A percentile compares a stretch with the other conserved stretches of the same genome.
Evolutionary conservation across 1,139 yeast species (phyloP).

Genomic region (Yamadazyma pseudoaaseri): DNA sequence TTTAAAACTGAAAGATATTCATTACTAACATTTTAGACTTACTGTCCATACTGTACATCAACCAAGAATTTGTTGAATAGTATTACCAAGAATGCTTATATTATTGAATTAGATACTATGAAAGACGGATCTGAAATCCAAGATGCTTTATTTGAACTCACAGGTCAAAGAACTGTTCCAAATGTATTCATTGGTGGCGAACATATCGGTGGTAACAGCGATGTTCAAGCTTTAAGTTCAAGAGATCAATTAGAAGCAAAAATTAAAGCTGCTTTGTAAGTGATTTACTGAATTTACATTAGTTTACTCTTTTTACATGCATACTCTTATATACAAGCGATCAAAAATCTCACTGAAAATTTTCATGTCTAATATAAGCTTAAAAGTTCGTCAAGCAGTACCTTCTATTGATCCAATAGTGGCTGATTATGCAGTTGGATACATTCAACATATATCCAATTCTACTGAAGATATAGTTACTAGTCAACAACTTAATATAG

Average conservation of each 20-base stretch:
- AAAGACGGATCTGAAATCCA: slow-evolving; percentile 58
- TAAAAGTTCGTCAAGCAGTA: slow-evolving; percentile 83
- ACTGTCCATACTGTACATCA: slow-evolving; percentile 72
- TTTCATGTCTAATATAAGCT: slow-evolving; percentile 51
- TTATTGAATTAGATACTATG: slow-evolving; percentile 61
- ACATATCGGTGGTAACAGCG: slow-evolving; percentile 95
- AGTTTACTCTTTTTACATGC: too few relatives aligned
- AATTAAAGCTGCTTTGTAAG: slow-evolving; percentile 40
- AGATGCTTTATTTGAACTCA: slow-evolving; percentile 68
- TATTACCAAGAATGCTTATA: slow-evolving; percentile 53
- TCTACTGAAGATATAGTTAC: slow-evolving; percentile 81
- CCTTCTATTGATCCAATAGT: slow-evolving; percentile 89
- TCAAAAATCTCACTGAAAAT: too few relatives aligned
- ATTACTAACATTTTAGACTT: slow-evolving; percentile 27
- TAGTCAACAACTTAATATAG: slow-evolving; percentile 67
- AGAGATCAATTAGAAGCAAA: slow-evolving; percentile 32
- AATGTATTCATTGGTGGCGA: slow-evolving; percentile 85
- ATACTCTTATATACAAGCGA: too few relatives aligned
- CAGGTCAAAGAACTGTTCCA: slow-evolving; percentile 94
- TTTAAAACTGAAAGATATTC: not conserved
- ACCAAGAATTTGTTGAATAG: slow-evolving; percentile 58
- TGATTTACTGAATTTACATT: too few relatives aligned
- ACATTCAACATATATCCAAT: slow-evolving; percentile 71
- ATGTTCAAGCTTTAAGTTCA: slow-evolving; percentile 61
- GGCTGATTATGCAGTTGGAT: slow-evolving; percentile 88